Base-by-base conservation (phyloP, 164 flowering plant genomes). In the Tinospora cordifolia region DNA sequence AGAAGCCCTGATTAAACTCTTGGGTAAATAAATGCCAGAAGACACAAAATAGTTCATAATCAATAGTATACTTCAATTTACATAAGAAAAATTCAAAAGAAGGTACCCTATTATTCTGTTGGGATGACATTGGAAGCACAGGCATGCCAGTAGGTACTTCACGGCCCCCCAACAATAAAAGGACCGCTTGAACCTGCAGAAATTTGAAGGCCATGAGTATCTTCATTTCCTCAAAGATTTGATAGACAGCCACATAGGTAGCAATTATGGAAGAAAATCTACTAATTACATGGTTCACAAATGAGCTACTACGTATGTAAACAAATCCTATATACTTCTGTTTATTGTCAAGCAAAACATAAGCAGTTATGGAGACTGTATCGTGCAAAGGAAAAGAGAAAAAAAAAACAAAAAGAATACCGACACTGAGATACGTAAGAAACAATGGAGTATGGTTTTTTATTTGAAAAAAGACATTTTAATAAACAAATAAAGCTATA, bases 101-200 rank as follows among this genome's bases (percentile, higher is more conserved):
- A 0, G 60, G 73, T 87, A 87, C 93, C 85, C 79, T 79, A 47
- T 75, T 86, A 65, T 74, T 84, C 54, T 79, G 83, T 34, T 75
- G 66, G 14, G 69, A 21, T n/a, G 70, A 10, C 19, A 60, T 49
- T 8, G 76, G 51, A 13, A 77, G 8, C 11, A 75, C 58, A 21
- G 80, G 66, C 22, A 67, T 34, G 30, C 63, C 44, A 67, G 80
- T 70, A 76, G 87, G 75, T 41, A 85, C 60, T 75, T 87, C 90
- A 67, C 85, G 83, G 10, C 91, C 90, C 5, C 93, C 93, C 66
- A 90, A 73, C 65, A 89, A 75, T 77, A 87, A 77, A 22, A 90
- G 79, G 60, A 85, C 90, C 3, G 88, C 84, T 78, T 89, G 89
- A 49, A 90, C 90, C 93, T 89, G 82, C 39, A 80, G 59, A 49